These are phyloP conservation scores for Endothia cerciana DNA, from an alignment of 2,329 filamentous ascomycete genomes.

Conservation along the genomic window DNA sequence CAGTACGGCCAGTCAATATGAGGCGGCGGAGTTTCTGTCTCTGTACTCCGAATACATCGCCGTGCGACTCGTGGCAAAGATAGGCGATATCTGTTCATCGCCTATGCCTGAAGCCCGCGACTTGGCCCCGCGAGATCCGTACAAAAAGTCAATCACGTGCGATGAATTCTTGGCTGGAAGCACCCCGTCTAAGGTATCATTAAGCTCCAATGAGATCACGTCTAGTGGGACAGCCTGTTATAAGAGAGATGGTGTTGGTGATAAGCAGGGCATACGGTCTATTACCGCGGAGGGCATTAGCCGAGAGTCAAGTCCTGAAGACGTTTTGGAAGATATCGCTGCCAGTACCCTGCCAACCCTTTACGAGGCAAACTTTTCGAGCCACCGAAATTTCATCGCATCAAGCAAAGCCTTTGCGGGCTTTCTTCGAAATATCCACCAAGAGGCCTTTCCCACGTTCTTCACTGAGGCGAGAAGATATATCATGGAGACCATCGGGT, in stretches of 20 bases:
- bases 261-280: neutral
- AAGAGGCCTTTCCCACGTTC: neutral
- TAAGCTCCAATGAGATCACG: neutral
- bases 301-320: neutral
- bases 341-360: neutral
- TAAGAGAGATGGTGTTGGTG: neutral
- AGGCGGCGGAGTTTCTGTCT: neutral
- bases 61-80: neutral
- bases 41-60: neutral
- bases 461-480: neutral
- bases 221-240: neutral
- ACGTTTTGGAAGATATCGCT: neutral
- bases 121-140: neutral
- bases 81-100: too few relatives aligned
- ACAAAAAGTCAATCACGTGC: neutral
- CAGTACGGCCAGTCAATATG: neutral
- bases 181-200: neutral
- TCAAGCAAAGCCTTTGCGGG: neutral
- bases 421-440: neutral
- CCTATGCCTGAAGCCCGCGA: neutral
- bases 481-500: neutral
- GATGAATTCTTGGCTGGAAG: neutral
- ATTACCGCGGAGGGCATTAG: neutral
- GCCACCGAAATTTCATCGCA: neutral
- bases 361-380: neutral